phyloP scores from a whole-genome alignment of 352 stramenopile genomes.

The Phytophthora chlamydospora region DNA sequence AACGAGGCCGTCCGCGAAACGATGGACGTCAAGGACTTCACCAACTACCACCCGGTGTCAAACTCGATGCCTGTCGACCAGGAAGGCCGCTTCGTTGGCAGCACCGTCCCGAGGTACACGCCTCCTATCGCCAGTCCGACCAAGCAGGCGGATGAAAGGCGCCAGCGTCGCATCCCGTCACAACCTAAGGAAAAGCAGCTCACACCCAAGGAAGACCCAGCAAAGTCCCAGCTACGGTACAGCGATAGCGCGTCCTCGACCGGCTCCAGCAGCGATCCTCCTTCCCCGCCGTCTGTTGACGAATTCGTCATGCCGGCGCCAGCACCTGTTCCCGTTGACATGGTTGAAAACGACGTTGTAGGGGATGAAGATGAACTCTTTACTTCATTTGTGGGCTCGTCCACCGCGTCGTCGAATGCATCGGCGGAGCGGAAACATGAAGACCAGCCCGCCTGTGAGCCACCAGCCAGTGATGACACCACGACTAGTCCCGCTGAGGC shows the following conservation, averaged over 20 bases:
- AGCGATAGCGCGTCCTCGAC: conserved; percentile 35
- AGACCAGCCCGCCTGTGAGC: conserved; percentile 33
- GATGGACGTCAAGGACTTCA: conserved; percentile 84
- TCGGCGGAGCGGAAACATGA: conserved; percentile 10
- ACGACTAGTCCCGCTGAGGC: conserved; percentile 10
- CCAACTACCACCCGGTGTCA: conserved; percentile 54
- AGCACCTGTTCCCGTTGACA: conserved; percentile 5
- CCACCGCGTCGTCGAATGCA: conserved; percentile 10
- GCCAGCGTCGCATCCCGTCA: conserved; percentile 12
- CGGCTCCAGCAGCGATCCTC: conserved; percentile 28
- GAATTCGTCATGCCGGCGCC: conserved; percentile 33
- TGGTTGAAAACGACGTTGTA: conserved; percentile 31
- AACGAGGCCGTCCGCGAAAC: conserved; percentile 62
- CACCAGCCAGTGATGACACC: conserved; percentile 22
- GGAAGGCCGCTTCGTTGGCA: conserved; percentile 65
- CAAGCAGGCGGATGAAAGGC: conserved; percentile 13
- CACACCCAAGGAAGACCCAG: conserved; percentile 27
- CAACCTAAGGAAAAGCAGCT: conserved; percentile 18
- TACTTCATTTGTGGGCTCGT: conserved; percentile 36
- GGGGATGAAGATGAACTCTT: conserved; percentile 35
- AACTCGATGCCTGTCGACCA: conserved; percentile 63
- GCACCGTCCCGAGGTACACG: conserved; percentile 19
- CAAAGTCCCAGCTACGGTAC: conserved; percentile 28
- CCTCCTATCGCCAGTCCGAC: conserved; percentile 14
- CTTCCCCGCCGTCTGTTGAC: conserved; percentile 39